Evolutionary conservation across 2,329 filamentous ascomycete species (phyloP).

Genomic region (Clonostachys rhizophaga): DNA sequence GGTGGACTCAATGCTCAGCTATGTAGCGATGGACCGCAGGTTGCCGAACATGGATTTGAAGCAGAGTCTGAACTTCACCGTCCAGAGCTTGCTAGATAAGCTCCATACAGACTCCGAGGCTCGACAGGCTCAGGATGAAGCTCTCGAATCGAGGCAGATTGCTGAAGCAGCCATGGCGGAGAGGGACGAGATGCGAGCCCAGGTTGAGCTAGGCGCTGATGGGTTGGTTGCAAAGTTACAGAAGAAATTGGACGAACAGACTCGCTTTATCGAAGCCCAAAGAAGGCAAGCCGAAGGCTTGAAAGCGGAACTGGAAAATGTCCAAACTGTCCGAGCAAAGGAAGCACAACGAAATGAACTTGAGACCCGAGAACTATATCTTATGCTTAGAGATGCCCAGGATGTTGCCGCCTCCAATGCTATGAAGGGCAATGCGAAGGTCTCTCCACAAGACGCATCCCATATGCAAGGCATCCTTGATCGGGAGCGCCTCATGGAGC

Average conservation of each 20-base stretch:
- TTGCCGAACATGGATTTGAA: constrained; percentile 97
- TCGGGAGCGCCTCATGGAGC: constrained; percentile 86
- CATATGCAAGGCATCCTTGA: constrained; percentile 92
- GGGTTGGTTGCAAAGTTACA: constrained; percentile 90
- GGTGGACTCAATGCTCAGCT: constrained; percentile 97
- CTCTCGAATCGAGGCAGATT: constrained; percentile 83
- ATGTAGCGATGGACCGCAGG: constrained; percentile 95
- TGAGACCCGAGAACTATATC: constrained; percentile 92
- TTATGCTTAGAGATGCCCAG: constrained; percentile 97
- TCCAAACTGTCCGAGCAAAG: constrained; percentile 81
- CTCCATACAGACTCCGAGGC: constrained; percentile 96
- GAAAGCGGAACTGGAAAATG: constrained; percentile 83
- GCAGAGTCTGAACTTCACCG: constrained; percentile 95
- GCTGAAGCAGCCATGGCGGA: constrained; percentile 95
- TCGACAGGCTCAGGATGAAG: constrained; percentile 85
- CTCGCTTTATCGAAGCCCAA: constrained; percentile 85
- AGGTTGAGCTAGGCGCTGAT: constrained; percentile 87
- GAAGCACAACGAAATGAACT: constrained; percentile 93
- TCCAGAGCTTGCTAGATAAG: constrained; percentile 91
- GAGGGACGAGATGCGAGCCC: constrained; percentile 87
- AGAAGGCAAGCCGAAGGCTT: constrained; percentile 79
- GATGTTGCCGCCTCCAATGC: constrained; percentile 90
- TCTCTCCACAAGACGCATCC: constrained; percentile 52
- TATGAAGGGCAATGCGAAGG: constrained; percentile 44
- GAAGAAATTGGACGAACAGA: constrained; percentile 89